Base-by-base conservation (phyloP, 78 protist species). In the Dictyostelium purpureum region DNA sequence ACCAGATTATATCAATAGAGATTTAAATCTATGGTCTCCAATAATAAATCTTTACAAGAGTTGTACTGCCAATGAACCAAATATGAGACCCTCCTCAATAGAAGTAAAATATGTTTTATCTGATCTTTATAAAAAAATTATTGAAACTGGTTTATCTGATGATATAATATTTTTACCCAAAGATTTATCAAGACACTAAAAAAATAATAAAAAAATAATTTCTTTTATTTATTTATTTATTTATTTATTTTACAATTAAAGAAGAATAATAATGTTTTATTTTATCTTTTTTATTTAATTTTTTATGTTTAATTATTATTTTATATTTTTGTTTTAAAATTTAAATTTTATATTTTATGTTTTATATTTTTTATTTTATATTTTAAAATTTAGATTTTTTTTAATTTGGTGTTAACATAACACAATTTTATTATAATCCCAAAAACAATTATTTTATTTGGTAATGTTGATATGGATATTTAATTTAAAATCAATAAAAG, bases 41-140 rank as follows among this genome's bases (percentile, higher is more conserved):
- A 31, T 73, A 0, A 16, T 73, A 43, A 19, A 73, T 43, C 37
- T 73, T 0, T 73, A 43, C 28, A 38, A 45, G 45, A 45, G 38
- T 73, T 73, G 79, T 73, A 73, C 79, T 2, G 12, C 54, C 6
- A 42, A 73, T 14, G 59, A 47, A 16, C 47, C 81, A 51, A 28
- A 21, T 33, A 47, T 51, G 7, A 56, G 66, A 75, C 66, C 81
- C 6, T 38, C 63, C 26, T 73, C 66, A 28, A 35, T 42, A 51
- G 81, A 57, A 31, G 33, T 75, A 35, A 75, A 75, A 75, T 51
- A 26, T 75, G 19, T n/a, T 51, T 24, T 75, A 24, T 52, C 81
- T 0, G 63, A 75, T 51, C 31, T 75, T 12, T 31, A 75, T 52
- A 75, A 75, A 75, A 16, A 31, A 31, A 33, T 75, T 35, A 47